These are phyloP conservation scores for Cutaneotrichosporon dermatis DNA, from an alignment of 1,284 basidiomycete species.

Conservation along the genomic window DNA sequence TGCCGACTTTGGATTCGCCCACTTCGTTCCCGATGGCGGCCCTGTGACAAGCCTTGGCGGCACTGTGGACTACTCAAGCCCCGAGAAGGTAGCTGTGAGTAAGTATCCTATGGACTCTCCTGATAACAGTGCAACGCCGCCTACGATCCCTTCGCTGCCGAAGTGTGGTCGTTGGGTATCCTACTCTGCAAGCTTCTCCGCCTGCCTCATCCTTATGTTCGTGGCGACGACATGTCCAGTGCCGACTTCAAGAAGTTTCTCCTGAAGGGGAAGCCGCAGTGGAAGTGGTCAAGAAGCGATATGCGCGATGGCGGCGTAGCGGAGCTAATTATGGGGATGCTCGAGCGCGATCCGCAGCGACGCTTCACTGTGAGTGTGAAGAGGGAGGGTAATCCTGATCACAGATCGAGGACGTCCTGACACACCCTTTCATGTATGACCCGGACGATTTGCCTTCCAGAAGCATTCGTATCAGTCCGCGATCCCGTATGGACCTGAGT, in stretches of 20 bases:
- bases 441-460: conserved; percentile 14
- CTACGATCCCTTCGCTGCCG: conserved; percentile 40
- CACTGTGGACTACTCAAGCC: conserved; percentile 45
- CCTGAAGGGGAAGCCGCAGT: conserved; percentile 19
- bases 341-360: conserved; percentile 27
- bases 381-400: not conserved
- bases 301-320: conserved; percentile 7
- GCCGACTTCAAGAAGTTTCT: conserved; percentile 27
- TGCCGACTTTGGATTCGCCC: conserved; percentile 47
- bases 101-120: not conserved
- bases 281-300: conserved; percentile 19
- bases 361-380: conserved; percentile 35
- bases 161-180: conserved; percentile 47
- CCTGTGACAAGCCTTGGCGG: conserved; percentile 38
- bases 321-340: conserved; percentile 37
- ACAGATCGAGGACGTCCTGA: conserved; percentile 39
- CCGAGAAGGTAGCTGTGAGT: conserved; percentile 41
- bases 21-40: conserved; percentile 32
- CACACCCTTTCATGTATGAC: conserved; percentile 33
- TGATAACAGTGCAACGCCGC: conserved; percentile 21
- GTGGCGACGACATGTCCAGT: conserved; percentile 19
- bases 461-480: conserved; percentile 3
- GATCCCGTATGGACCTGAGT: conserved; percentile 12
- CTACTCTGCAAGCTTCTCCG: conserved; percentile 37
- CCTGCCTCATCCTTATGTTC: conserved; percentile 34